These are phyloP conservation scores for Aspergillus flavus DNA, from an alignment of 2,329 filamentous ascomycete genomes.

Conservation along the genomic window DNA sequence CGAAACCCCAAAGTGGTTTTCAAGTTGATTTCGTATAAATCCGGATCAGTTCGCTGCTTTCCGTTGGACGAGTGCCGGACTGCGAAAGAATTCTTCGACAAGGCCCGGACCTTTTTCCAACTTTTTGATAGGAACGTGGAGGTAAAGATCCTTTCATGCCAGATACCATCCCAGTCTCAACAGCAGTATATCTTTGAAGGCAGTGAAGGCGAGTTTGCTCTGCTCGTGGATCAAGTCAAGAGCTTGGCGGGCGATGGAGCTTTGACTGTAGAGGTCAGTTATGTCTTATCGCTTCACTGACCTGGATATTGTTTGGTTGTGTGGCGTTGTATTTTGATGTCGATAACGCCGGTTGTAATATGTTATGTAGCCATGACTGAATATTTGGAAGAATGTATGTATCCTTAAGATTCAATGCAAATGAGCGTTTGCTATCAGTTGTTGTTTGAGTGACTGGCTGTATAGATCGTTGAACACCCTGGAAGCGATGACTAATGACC, in stretches of 20 bases:
- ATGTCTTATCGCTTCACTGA: conserved; percentile 1
- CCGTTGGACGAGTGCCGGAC: conserved; percentile 18
- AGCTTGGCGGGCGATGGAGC: neutral
- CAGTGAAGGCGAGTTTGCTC: conserved; percentile 23
- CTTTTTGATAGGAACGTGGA: conserved; percentile 12
- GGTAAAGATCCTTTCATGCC: conserved; percentile 20
- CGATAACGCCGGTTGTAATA: neutral
- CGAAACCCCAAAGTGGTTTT: conserved; percentile 13
- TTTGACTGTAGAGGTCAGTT: conserved; percentile 16
- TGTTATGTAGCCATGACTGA: neutral
- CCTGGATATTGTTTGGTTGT: neutral
- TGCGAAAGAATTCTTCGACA: conserved; percentile 22
- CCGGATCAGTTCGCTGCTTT: conserved; percentile 19
- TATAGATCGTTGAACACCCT: neutral
- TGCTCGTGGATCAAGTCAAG: conserved; percentile 21
- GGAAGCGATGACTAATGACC: conserved; percentile 12
- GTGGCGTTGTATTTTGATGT: neutral
- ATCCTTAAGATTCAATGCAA: neutral
- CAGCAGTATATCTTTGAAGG: conserved; percentile 25
- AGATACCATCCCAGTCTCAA: conserved; percentile 12
- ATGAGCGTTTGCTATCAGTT: neutral
- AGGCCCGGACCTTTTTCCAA: conserved; percentile 23
- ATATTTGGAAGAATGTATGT: neutral
- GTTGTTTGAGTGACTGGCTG: neutral
- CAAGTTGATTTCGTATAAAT: conserved; percentile 21